These are phyloP conservation scores for Lentinula novae-zelandiae DNA, from an alignment of 1,284 basidiomycete genomes.

Conservation along the genomic window DNA sequence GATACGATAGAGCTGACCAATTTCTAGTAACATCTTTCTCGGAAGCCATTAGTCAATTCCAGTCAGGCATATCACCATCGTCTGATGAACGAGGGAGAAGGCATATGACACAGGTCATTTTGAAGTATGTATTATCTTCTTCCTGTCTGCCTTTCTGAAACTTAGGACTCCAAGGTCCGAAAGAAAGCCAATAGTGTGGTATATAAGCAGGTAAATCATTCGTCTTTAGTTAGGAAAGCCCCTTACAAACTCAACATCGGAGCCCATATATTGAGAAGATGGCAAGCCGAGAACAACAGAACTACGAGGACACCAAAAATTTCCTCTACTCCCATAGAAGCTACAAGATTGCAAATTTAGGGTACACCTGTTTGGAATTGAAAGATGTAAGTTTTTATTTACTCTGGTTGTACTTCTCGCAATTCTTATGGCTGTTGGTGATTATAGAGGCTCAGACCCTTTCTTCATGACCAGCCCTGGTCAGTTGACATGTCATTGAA, in stretches of 20 bases:
- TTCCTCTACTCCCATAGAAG: neutral
- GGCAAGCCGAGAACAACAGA: neutral
- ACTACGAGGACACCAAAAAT: neutral
- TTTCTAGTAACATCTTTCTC: too few relatives aligned
- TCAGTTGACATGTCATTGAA: neutral
- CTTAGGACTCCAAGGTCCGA: too few relatives aligned
- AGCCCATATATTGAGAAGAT: neutral
- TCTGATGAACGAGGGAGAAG: too few relatives aligned
- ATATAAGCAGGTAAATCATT: too few relatives aligned
- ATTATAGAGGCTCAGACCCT: neutral
- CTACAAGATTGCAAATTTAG: neutral
- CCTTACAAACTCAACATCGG: neutral
- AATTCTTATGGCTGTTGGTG: neutral
- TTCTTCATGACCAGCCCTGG: neutral
- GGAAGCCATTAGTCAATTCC: too few relatives aligned
- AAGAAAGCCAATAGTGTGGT: too few relatives aligned
- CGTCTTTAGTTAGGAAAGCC: neutral
- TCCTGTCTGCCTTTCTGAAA: too few relatives aligned
- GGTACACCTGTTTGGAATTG: neutral
- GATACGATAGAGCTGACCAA: too few relatives aligned
- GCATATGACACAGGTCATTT: too few relatives aligned
- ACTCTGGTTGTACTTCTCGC: neutral
- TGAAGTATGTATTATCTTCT: too few relatives aligned
- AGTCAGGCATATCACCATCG: too few relatives aligned
- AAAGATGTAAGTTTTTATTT: neutral